phyloP scores from a whole-genome alignment of 2,329 filamentous ascomycete genomes.

The Penicillium corylophilum region DNA sequence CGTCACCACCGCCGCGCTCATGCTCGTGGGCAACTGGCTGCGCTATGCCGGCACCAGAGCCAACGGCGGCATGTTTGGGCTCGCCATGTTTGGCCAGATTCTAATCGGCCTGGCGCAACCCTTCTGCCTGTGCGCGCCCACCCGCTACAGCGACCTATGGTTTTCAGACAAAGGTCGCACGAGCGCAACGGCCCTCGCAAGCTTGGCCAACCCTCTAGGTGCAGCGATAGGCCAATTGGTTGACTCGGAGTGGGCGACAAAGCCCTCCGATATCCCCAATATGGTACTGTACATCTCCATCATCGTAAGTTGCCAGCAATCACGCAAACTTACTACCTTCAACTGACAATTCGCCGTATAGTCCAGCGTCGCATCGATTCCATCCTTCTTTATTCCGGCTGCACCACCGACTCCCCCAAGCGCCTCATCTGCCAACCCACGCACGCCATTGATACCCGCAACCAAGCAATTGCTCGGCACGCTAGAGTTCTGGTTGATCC shows the following conservation, averaged over 20 bases:
- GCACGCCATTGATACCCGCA: slow-evolving; percentile 54
- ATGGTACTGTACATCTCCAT: slow-evolving; percentile 85
- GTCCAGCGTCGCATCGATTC: slow-evolving; percentile 65
- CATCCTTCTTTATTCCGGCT: slow-evolving; percentile 77
- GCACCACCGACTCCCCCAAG: slow-evolving; percentile 74
- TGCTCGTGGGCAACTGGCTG: slow-evolving; percentile 87
- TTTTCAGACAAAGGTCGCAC: slow-evolving; percentile 83
- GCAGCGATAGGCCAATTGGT: slow-evolving; percentile 86
- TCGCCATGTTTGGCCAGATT: slow-evolving; percentile 89
- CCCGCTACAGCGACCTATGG: slow-evolving; percentile 91
- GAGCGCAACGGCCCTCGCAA: slow-evolving; percentile 80
- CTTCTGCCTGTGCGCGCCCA: slow-evolving; percentile 85
- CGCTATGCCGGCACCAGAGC: slow-evolving; percentile 70
- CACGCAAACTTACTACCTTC: not conserved
- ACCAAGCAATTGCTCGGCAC: slow-evolving; percentile 58
- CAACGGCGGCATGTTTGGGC: slow-evolving; percentile 64
- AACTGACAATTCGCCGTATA: slow-evolving; percentile 24
- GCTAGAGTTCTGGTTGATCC: slow-evolving; percentile 74
- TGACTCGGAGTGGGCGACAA: slow-evolving; percentile 70
- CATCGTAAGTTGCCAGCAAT: slow-evolving; percentile 59
- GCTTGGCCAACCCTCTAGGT: slow-evolving; percentile 84
- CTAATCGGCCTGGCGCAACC: slow-evolving; percentile 86
- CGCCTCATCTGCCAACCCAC: slow-evolving; percentile 60
- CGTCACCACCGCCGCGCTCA: slow-evolving; percentile 67
- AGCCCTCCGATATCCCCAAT: slow-evolving; percentile 65